Percentiles rank a stretch among this genome's conserved stretches.
Evolutionary conservation across 1,284 basidiomycete genomes (phyloP).

Genomic region (Malassezia caprae): DNA sequence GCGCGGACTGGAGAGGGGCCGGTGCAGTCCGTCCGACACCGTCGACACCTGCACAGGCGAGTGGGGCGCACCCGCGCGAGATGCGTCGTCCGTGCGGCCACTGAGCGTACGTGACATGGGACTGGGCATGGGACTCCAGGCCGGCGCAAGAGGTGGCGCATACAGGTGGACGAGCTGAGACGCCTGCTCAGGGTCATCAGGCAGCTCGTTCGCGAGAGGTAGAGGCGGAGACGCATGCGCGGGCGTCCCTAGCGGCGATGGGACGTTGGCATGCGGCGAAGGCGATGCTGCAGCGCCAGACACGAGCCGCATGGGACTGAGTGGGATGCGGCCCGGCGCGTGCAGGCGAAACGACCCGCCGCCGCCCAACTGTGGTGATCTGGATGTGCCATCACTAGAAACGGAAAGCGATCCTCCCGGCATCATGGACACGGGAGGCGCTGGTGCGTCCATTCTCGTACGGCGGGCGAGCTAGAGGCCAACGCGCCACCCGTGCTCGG

Average conservation of each 20-base stretch:
- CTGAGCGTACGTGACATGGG: slow-evolving; percentile 18
- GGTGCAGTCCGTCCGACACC: background rate
- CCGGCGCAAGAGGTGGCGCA: slow-evolving; percentile 32
- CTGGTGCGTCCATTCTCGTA: background rate
- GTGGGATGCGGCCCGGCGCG: slow-evolving; percentile 1
- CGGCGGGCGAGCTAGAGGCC: background rate
- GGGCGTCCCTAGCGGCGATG: background rate
- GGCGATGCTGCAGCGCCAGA: background rate
- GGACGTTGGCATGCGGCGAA: background rate
- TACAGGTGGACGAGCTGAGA: slow-evolving; percentile 34
- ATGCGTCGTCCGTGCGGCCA: background rate
- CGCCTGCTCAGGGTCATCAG: slow-evolving; percentile 35
- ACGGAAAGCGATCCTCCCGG: background rate
- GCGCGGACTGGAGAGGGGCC: background rate
- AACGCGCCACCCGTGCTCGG: background rate
- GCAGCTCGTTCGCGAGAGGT: slow-evolving; percentile 32
- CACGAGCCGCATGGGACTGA: slow-evolving; percentile 1
- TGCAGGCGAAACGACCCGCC: background rate
- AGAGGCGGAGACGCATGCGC: background rate
- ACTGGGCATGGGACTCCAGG: slow-evolving; percentile 21
- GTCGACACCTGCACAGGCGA: background rate
- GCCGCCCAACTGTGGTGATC: background rate
- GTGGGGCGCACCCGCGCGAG: background rate
- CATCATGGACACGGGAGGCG: background rate
- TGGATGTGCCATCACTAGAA: background rate